Evolutionary conservation across 1,139 yeast species (phyloP).

Genomic region (Sugiyamaella xylanicola): DNA sequence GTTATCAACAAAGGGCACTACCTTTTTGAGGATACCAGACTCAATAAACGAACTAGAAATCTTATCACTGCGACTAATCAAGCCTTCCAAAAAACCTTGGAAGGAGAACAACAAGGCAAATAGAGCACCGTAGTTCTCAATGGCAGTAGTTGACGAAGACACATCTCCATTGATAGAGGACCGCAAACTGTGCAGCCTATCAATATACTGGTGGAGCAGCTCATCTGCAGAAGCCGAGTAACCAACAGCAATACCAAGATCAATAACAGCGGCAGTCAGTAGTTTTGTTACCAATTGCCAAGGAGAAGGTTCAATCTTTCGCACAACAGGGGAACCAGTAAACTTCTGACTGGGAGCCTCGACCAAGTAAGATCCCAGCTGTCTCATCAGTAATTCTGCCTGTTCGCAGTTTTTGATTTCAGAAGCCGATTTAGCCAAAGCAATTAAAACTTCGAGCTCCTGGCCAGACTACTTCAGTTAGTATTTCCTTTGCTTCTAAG

Average conservation of each 20-base stretch:
- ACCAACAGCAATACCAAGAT: slow-evolving; percentile 32
- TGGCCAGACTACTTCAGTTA: slow-evolving; percentile 39
- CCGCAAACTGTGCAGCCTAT: slow-evolving; percentile 41
- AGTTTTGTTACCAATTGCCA: slow-evolving; percentile 49
- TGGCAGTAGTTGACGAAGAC: slow-evolving; percentile 3
- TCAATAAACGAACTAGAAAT: slow-evolving; percentile 23
- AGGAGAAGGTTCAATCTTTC: slow-evolving; percentile 49
- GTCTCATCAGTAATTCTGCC: slow-evolving; percentile 54
- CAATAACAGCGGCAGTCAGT: slow-evolving; percentile 44
- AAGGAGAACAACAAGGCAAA: slow-evolving; percentile 44
- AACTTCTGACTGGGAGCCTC: slow-evolving; percentile 60
- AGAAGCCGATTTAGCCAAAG: slow-evolving; percentile 60
- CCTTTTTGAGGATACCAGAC: slow-evolving; percentile 24
- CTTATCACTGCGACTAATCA: slow-evolving; percentile 22
- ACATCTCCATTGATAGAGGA: slow-evolving; percentile 22
- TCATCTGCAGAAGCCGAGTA: slow-evolving; percentile 37
- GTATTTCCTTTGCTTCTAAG: background rate
- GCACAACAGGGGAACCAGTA: slow-evolving; percentile 49
- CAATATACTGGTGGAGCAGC: slow-evolving; percentile 47
- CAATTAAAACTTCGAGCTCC: slow-evolving; percentile 72
- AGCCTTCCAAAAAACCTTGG: slow-evolving; percentile 44
- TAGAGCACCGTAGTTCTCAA: slow-evolving; percentile 39
- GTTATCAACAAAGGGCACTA: slow-evolving; percentile 33
- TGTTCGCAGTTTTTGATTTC: slow-evolving; percentile 49
- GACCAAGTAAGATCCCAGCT: slow-evolving; percentile 59